phyloP scores from a whole-genome alignment of 75 land plant species.

The Pinus taeda region DNA sequence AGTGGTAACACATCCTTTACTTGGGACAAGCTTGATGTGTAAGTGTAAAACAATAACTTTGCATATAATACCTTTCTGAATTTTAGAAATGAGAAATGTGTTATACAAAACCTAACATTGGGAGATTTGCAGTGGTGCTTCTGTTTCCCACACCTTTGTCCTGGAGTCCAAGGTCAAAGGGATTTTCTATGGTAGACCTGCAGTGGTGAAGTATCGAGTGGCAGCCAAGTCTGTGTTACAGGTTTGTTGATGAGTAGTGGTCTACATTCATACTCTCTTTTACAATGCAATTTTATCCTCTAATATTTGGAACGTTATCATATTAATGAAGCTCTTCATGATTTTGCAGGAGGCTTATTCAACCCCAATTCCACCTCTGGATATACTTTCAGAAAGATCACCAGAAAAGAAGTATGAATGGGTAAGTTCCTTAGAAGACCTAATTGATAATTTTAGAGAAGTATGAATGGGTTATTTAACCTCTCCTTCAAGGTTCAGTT shows the following conservation, averaged over 20 bases:
- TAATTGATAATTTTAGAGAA: neutral
- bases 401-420: constrained; percentile 72
- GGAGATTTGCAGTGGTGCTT: constrained; percentile 44
- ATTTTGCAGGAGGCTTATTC: constrained; percentile 78
- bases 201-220: constrained; percentile 75
- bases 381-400: constrained; percentile 70
- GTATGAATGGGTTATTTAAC: neutral
- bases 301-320: neutral
- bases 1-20: constrained; percentile 70
- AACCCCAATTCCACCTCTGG: constrained; percentile 73
- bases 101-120: neutral
- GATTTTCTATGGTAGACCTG: constrained; percentile 66
- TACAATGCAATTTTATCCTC: neutral
- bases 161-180: constrained; percentile 73
- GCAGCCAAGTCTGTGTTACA: constrained; percentile 76
- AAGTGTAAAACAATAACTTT: constrained; percentile 13
- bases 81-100: neutral
- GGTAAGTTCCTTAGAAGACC: constrained; percentile 32
- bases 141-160: constrained; percentile 66
- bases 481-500: neutral
- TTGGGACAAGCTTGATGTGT: constrained; percentile 93
- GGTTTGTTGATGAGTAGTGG: constrained; percentile 27
- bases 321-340: neutral
- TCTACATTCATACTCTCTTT: neutral
- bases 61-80: neutral